phyloP scores from a whole-genome alignment of 257 asterid genomes.

The Voacanga thouarsii region DNA sequence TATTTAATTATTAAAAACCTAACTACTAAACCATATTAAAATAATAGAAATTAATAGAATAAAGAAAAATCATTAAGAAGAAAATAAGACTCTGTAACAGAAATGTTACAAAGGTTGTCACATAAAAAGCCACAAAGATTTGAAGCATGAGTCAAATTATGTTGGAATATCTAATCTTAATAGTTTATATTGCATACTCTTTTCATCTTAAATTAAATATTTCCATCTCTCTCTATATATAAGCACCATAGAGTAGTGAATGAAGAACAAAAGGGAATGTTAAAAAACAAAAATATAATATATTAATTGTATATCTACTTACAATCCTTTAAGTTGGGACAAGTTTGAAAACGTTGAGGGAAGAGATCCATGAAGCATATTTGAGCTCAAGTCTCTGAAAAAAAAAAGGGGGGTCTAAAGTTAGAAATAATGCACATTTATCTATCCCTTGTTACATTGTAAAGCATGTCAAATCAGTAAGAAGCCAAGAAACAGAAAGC shows the following conservation, averaged over 20 bases:
- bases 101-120: too few species aligned
- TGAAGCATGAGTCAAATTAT: neutral
- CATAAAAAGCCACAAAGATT: too few species aligned
- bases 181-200: neutral
- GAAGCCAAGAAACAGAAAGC: too few species aligned
- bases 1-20: too few species aligned
- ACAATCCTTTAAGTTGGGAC: neutral
- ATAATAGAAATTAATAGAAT: neutral
- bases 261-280: too few species aligned
- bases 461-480: too few species aligned
- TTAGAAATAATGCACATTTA: neutral
- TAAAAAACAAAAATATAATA: too few species aligned
- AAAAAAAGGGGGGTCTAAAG: too few species aligned
- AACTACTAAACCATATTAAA: neutral
- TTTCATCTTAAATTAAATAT: too few species aligned
- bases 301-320: neutral
- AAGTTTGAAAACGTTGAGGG: neutral
- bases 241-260: neutral
- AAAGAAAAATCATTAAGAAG: neutral
- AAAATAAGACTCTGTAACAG: too few species aligned
- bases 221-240: neutral
- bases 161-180: too few species aligned
- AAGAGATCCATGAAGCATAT: conserved; percentile 5
- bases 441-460: neutral
- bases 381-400: conserved; percentile 1